Percentiles rank a stretch among this genome's conserved stretches.
Conservation (phyloP, 1,284 basidiomycete genomes). For the Earliella scabrosa region DNA sequence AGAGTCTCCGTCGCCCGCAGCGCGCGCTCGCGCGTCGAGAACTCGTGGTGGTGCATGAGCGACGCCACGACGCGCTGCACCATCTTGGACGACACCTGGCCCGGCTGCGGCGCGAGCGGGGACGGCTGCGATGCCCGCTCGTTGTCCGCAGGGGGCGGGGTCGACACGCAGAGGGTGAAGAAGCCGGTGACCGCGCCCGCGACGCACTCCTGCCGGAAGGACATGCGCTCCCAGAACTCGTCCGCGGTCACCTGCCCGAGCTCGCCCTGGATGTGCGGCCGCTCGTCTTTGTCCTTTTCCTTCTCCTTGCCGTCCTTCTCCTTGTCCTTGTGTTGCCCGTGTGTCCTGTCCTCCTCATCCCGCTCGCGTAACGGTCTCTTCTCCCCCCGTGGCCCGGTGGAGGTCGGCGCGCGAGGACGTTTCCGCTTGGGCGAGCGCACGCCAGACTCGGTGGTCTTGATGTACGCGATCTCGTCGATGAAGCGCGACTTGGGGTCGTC, state of each 20-base stretch:
- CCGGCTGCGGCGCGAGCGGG: constrained; percentile 55
- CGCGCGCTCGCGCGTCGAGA: constrained; percentile 67
- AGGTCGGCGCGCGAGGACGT: constrained; percentile 36
- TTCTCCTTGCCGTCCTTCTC: constrained; percentile 38
- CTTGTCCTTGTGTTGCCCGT: constrained; percentile 37
- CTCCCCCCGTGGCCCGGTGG: constrained; percentile 5
- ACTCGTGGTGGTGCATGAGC: constrained; percentile 78
- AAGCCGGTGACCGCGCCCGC: constrained; percentile 88
- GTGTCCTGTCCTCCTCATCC: constrained; percentile 30
- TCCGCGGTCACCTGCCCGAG: constrained; percentile 61
- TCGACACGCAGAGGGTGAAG: constrained; percentile 63
- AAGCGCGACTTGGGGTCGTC: constrained; percentile 95
- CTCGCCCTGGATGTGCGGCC: constrained; percentile 43
- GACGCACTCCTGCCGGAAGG: constrained; percentile 91
- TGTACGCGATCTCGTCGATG: constrained; percentile 83
- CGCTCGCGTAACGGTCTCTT: constrained; percentile 14
- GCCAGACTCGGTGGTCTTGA: constrained; percentile 57
- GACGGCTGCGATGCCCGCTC: constrained; percentile 36
- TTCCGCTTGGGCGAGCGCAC: constrained; percentile 66
- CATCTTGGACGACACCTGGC: constrained; percentile 66
- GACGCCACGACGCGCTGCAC: constrained; percentile 71
- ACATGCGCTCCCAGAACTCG: constrained; percentile 96
- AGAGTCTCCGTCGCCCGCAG: constrained; percentile 72
- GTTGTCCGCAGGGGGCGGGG: constrained; percentile 11
- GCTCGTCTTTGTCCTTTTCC: constrained; percentile 27